phyloP scores from a whole-genome alignment of 2,329 filamentous ascomycete species.

The Talaromyces sp. region DNA sequence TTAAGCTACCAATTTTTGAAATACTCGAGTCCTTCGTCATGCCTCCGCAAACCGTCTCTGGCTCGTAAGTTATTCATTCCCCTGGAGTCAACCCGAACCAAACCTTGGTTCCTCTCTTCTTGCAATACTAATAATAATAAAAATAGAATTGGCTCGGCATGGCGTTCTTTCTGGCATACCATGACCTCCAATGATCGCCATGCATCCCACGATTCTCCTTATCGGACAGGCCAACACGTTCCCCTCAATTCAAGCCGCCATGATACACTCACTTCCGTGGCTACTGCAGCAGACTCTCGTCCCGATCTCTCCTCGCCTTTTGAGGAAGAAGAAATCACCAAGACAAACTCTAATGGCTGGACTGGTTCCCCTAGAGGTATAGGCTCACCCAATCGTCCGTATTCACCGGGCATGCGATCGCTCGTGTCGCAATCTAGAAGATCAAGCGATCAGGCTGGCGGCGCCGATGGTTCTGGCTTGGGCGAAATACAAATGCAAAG shows the following conservation, averaged over 20 bases:
- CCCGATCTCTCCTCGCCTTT: slow-evolving; percentile 78
- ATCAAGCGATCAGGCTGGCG: slow-evolving; percentile 52
- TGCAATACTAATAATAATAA: slow-evolving; percentile 13
- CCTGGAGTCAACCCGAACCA: background rate
- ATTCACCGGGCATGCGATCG: slow-evolving; percentile 89
- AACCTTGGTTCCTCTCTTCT: background rate
- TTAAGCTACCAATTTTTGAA: background rate
- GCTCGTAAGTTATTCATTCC: slow-evolving; percentile 17
- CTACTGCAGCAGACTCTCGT: slow-evolving; percentile 80
- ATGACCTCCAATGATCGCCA: slow-evolving; percentile 79
- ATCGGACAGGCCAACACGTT: slow-evolving; percentile 85
- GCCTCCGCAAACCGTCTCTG: slow-evolving; percentile 19
- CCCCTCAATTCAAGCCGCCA: slow-evolving; percentile 80
- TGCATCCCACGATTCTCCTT: slow-evolving; percentile 88
- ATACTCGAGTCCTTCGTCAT: slow-evolving; percentile 4
- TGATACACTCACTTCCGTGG: slow-evolving; percentile 81
- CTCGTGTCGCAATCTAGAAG: slow-evolving; percentile 62
- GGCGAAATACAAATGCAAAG: slow-evolving; percentile 96
- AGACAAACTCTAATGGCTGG: slow-evolving; percentile 60
- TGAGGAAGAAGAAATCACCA: slow-evolving; percentile 63
- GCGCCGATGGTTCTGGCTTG: slow-evolving; percentile 54
- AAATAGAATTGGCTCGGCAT: slow-evolving; percentile 64
- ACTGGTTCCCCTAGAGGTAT: slow-evolving; percentile 55
- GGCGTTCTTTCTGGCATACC: slow-evolving; percentile 93
- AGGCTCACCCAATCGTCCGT: slow-evolving; percentile 66